Percentiles rank a stretch among this genome's conserved stretches.
These are phyloP conservation scores for Cladophialophora exuberans DNA, from an alignment of 2,329 filamentous ascomycete genomes.

Conservation along the genomic window DNA sequence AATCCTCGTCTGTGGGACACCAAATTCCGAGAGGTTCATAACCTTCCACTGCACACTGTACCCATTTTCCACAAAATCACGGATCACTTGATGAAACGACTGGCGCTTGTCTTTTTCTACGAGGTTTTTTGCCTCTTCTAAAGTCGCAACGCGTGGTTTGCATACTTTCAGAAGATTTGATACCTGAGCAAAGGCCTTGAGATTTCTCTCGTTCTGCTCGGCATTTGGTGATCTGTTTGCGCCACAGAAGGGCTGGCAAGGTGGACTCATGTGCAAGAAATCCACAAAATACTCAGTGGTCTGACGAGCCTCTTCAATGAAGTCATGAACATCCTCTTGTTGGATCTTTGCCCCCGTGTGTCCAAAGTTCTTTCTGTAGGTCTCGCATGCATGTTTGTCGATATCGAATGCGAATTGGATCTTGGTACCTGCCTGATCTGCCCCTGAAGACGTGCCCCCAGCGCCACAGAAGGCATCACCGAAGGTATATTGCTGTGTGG, in stretches of 20 bases:
- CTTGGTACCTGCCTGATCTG: constrained; percentile 60
- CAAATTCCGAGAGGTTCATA: constrained; percentile 54
- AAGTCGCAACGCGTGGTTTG: not conserved
- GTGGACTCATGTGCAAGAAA: constrained; percentile 58
- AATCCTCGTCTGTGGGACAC: constrained; percentile 52
- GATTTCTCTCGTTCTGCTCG: not conserved
- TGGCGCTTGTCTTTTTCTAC: constrained; percentile 54
- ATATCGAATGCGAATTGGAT: constrained; percentile 68
- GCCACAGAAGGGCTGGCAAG: not conserved
- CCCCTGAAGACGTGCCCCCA: constrained; percentile 71
- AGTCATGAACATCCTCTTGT: constrained; percentile 49
- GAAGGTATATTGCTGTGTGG: constrained; percentile 60
- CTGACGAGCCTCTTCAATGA: constrained; percentile 39
- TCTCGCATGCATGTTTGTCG: constrained; percentile 57
- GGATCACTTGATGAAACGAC: constrained; percentile 64
- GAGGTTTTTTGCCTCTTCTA: constrained; percentile 57
- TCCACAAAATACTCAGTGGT: constrained; percentile 55
- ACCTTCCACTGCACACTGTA: constrained; percentile 74
- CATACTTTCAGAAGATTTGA: not conserved
- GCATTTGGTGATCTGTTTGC: not conserved
- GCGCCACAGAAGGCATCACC: constrained; percentile 74
- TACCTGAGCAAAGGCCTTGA: not conserved
- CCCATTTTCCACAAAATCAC: constrained; percentile 64
- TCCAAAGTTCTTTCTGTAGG: constrained; percentile 63
- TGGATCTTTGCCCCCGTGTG: not conserved